These are phyloP conservation scores for Arbutus unedo DNA, from an alignment of 148 eudicot species.

Conservation along the genomic window DNA sequence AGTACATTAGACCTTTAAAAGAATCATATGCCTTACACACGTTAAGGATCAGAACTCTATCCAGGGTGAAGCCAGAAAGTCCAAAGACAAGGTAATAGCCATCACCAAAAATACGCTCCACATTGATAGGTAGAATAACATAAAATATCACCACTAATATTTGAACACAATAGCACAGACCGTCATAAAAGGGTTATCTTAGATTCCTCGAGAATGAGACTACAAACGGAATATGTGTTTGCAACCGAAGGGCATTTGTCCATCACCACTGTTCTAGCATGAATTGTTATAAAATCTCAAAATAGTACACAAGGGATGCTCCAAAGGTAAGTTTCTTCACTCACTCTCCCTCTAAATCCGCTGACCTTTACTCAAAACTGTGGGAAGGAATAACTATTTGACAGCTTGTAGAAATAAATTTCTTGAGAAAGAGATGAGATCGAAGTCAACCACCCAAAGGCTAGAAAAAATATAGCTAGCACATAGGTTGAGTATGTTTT, in stretches of 20 bases:
- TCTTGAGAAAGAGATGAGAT: neutral
- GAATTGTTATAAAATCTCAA: neutral
- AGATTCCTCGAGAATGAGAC: conserved; percentile 3
- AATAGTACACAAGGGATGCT: neutral
- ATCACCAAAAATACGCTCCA: too few species aligned
- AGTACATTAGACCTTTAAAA: neutral
- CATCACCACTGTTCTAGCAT: neutral
- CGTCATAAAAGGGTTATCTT: neutral
- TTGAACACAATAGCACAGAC: too few species aligned
- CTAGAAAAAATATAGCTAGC: neutral
- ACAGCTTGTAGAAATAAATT: neutral
- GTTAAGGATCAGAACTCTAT: neutral
- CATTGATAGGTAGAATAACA: too few species aligned
- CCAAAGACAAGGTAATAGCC: neutral
- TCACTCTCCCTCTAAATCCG: neutral
- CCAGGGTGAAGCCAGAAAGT: neutral
- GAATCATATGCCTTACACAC: conserved; percentile 1
- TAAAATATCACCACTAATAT: too few species aligned
- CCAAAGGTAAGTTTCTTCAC: neutral
- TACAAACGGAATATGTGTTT: neutral
- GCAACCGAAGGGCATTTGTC: neutral
- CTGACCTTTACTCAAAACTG: neutral
- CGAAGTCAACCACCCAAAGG: neutral
- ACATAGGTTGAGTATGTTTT: neutral
- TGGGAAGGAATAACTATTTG: neutral